Evolutionary conservation across 2,329 filamentous ascomycete species (phyloP), one percentile per base, ranked within the genome.

Genomic region (Trichoderma atrobrunneum): DNA sequence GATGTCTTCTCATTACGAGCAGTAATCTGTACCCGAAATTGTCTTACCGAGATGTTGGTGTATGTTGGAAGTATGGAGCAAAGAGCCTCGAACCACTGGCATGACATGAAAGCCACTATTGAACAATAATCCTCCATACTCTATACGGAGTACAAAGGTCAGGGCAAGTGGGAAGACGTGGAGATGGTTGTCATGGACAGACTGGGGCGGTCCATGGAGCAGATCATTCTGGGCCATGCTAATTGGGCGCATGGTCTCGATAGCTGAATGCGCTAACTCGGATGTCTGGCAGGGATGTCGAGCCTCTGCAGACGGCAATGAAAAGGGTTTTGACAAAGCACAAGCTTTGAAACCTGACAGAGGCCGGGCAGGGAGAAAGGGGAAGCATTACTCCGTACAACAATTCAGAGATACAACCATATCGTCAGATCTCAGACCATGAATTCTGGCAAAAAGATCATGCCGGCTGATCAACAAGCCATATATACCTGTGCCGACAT

Each of bases 221-320:
- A 76, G 75, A 75, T 76, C 75, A 75, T 75, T 74, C 75, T 69
- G 67, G 72, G 70, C 71, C 73, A 71, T 75, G 75, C 73, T 76
- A 72, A 74, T 76, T 75, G 74, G 74, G 67, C 43, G 66, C 72
- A 67, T 67, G 72, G 70, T 39, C 71, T 74, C 72, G 74, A 72
- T 72, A 76, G 75, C 74, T 76, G 76, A 75, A 68, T 62, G 28
- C 56, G 61, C 75, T 76, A 76, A 70, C 26, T 66, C 51, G 69
- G 70, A 60, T 71, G 69, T 24, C 48, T 61, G 73, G 71, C 72
- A 74, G 66, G 74, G 73, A 76, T 74, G 63, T 71, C 60, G 72
- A 62, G 48, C 26, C 34, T 64, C 56, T 51, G 36, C n/a, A 36
- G 26, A 57, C 34, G 67, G 34, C 34, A 61, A 36, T 36, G 26